Evolutionary conservation across 768 basidiomycete species (phyloP).

Genomic region (Polyporus arcularius): DNA sequence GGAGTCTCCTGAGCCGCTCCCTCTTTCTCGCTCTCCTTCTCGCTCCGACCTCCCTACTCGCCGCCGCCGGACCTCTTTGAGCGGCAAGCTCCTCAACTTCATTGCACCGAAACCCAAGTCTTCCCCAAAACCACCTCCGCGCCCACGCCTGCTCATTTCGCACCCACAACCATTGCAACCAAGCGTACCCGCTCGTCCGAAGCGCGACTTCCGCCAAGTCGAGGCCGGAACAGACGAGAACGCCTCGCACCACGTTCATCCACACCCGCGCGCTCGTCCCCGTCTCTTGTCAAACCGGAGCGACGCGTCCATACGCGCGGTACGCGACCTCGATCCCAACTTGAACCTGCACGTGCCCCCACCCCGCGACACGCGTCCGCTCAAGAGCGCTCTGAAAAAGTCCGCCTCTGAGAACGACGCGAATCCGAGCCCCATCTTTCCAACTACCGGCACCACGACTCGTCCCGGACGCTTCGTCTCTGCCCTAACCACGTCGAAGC

Average conservation of each 20-base stretch:
- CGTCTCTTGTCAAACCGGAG: not conserved
- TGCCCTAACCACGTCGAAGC: not conserved
- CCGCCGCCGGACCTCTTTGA: constrained; percentile 1
- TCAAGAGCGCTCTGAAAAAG: constrained; percentile 1
- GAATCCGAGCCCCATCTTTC: not conserved
- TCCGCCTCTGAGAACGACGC: not conserved
- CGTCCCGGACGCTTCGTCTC: not conserved
- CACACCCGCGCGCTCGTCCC: not conserved
- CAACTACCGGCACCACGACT: not conserved
- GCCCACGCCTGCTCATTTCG: not conserved
- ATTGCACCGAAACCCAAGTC: not conserved
- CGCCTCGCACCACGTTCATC: not conserved
- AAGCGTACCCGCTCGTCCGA: not conserved
- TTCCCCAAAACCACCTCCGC: not conserved
- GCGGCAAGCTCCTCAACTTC: not conserved
- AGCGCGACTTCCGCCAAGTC: not conserved
- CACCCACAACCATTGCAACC: not conserved
- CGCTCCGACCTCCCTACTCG: not conserved
- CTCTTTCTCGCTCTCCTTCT: not conserved
- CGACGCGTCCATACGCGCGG: not conserved
- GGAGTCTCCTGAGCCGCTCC: not conserved
- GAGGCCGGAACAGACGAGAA: not conserved
- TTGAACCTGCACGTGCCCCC: not conserved
- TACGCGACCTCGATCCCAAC: not conserved
- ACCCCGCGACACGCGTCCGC: not conserved